Conservation (phyloP, 441 rosid genomes). For the Erodium chrysanthum region DNA sequence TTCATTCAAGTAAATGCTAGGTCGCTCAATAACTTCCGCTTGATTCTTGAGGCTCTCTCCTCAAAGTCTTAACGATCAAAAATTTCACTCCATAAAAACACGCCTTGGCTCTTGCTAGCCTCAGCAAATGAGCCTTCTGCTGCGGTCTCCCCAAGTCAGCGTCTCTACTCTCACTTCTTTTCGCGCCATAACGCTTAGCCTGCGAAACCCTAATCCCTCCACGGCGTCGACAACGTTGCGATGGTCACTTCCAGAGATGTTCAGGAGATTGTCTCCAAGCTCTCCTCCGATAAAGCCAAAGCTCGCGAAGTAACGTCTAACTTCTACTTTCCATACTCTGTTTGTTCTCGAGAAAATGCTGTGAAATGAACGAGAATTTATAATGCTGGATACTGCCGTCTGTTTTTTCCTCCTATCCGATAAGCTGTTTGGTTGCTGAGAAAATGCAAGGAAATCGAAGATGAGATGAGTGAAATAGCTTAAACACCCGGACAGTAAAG, state of each 20-base stretch:
- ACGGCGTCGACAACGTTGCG: not conserved
- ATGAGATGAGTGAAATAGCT: not conserved
- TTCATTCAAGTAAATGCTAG: not conserved
- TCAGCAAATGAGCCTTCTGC: conserved; percentile 1
- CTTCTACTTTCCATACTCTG: conserved; percentile 12
- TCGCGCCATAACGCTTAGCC: not conserved
- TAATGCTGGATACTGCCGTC: not conserved
- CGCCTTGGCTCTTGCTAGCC: not conserved
- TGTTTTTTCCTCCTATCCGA: not conserved
- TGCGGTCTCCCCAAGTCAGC: conserved; percentile 3
- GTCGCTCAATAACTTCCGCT: not conserved
- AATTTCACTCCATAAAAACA: not conserved
- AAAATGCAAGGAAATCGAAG: not conserved
- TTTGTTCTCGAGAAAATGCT: conserved; percentile 12
- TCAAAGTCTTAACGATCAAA: not conserved
- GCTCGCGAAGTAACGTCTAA: conserved; percentile 53
- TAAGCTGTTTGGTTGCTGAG: not conserved
- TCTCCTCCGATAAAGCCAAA: conserved; percentile 89
- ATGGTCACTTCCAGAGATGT: conserved; percentile 53
- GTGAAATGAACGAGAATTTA: not conserved
- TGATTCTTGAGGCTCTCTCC: too few relatives aligned
- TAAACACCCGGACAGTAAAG: not conserved
- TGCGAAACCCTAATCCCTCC: conserved; percentile 1
- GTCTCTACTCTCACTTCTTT: not conserved
- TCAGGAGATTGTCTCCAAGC: conserved; percentile 74